A percentile compares a stretch with the other conserved stretches of the same genome.
phyloP scores from a whole-genome alignment of 83 land plant species.

The Larix sibirica region DNA sequence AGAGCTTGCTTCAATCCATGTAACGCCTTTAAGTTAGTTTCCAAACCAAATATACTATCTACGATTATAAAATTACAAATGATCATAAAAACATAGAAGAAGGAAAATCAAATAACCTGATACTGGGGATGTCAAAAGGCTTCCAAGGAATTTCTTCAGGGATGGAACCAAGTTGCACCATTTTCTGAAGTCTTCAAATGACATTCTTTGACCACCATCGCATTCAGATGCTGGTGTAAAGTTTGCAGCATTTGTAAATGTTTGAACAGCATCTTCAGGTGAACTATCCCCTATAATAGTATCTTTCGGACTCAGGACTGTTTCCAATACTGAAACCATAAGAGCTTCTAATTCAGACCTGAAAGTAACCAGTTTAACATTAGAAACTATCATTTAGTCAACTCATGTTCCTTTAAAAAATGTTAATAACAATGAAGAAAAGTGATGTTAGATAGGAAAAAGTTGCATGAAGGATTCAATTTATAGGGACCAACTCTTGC shows the following conservation, averaged over 20 bases:
- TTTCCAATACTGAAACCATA: conserved; percentile 51
- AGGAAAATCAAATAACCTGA: conserved; percentile 21
- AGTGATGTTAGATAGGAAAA: neutral
- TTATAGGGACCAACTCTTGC: neutral
- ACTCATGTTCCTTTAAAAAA: neutral
- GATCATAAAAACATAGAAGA: conserved; percentile 8
- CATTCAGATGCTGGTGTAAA: conserved; percentile 44
- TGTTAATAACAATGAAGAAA: neutral
- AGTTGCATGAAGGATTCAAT: neutral
- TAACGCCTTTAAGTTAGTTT: neutral
- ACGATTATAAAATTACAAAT: neutral
- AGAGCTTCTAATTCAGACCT: conserved; percentile 81
- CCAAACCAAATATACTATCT: neutral
- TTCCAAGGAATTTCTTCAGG: conserved; percentile 70
- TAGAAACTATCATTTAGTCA: neutral
- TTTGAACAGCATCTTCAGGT: conserved; percentile 35
- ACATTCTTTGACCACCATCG: conserved; percentile 33
- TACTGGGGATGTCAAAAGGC: conserved; percentile 58
- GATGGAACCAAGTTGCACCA: conserved; percentile 86
- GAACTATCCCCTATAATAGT: conserved; percentile 32
- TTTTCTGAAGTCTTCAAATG: conserved; percentile 58
- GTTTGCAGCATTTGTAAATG: conserved; percentile 58
- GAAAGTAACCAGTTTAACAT: conserved; percentile 15
- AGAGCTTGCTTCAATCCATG: no score
- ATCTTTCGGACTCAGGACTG: conserved; percentile 41